Evolutionary conservation across 2,329 filamentous ascomycete genomes (phyloP).

Genomic region (Aureobasidium sp.): DNA sequence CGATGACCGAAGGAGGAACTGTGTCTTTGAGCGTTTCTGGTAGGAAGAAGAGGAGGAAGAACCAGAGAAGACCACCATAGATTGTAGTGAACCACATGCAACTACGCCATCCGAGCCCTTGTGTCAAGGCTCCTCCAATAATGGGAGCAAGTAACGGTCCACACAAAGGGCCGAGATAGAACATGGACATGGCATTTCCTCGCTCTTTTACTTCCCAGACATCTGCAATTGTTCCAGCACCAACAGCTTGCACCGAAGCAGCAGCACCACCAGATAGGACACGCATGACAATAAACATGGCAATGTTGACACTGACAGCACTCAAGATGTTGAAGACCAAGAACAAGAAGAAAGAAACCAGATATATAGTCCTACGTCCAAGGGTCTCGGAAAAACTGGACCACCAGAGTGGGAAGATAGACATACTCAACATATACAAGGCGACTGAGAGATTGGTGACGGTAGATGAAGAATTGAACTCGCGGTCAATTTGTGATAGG

Average conservation of each 20-base stretch:
- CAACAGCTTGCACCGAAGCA: conserved; percentile 74
- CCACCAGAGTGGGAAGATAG: conserved; percentile 83
- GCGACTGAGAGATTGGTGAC: conserved; percentile 70
- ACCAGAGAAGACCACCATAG: conserved; percentile 55
- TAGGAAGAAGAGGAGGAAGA: conserved; percentile 54
- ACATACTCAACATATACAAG: conserved; percentile 76
- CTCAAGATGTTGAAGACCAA: conserved; percentile 63
- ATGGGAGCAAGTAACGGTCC: conserved; percentile 72
- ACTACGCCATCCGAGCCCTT: conserved; percentile 65
- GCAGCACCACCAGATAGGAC: conserved; percentile 68
- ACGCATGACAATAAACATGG: conserved; percentile 72
- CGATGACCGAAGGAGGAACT: conserved; percentile 24
- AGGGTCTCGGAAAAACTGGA: conserved; percentile 67
- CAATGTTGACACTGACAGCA: conserved; percentile 62
- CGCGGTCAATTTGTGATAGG: conserved; percentile 50
- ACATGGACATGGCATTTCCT: conserved; percentile 73
- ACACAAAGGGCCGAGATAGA: conserved; percentile 71
- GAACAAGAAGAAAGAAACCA: conserved; percentile 67
- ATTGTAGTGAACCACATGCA: conserved; percentile 72
- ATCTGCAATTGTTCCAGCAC: conserved; percentile 76
- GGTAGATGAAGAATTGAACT: conserved; percentile 57
- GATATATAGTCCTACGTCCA: conserved; percentile 71
- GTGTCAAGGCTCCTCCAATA: conserved; percentile 64
- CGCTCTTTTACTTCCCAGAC: conserved; percentile 68
- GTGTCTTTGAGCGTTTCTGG: conserved; percentile 53